phyloP scores from a whole-genome alignment of 768 basidiomycete species.

The Lactarius pseudohatsudake region DNA sequence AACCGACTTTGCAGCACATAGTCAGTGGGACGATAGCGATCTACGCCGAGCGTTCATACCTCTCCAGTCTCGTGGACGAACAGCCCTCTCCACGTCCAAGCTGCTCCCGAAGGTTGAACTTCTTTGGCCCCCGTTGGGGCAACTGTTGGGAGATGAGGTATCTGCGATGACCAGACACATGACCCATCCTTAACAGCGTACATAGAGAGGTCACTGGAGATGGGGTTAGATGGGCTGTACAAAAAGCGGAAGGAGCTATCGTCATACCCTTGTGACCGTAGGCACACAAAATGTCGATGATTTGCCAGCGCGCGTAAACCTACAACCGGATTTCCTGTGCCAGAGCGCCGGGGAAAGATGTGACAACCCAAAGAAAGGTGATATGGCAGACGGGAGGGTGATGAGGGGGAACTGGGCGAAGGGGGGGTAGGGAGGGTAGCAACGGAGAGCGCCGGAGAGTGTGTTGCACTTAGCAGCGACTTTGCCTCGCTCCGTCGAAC shows the following conservation, averaged over 20 bases:
- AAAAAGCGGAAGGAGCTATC: background rate
- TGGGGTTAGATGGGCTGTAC: conserved; percentile 12
- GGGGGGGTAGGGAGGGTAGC: conserved; percentile 15
- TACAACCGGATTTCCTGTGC: conserved; percentile 42
- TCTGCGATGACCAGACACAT: conserved; percentile 38
- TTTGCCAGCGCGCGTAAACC: conserved; percentile 49
- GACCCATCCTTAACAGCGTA: conserved; percentile 53
- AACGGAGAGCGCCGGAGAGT: conserved; percentile 24
- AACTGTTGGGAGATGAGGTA: conserved; percentile 34
- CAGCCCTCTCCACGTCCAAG: conserved; percentile 40
- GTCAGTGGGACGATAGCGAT: background rate
- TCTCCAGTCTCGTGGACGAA: conserved; percentile 34
- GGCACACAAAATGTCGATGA: conserved; percentile 45
- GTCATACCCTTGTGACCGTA: conserved; percentile 67
- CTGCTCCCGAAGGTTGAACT: conserved; percentile 25
- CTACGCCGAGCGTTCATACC: conserved; percentile 29
- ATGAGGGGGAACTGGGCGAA: conserved; percentile 14
- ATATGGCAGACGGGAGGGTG: conserved; percentile 24
- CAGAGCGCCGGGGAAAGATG: conserved; percentile 49
- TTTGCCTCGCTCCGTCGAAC: conserved; percentile 38
- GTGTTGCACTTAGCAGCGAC: conserved; percentile 48
- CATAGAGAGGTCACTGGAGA: conserved; percentile 53
- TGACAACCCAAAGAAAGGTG: conserved; percentile 34
- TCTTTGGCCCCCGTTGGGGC: conserved; percentile 39
- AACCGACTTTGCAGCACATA: conserved; percentile 15